These are phyloP conservation scores for Dentipellis sp. DNA, from an alignment of 768 basidiomycete species.

Conservation along the genomic window DNA sequence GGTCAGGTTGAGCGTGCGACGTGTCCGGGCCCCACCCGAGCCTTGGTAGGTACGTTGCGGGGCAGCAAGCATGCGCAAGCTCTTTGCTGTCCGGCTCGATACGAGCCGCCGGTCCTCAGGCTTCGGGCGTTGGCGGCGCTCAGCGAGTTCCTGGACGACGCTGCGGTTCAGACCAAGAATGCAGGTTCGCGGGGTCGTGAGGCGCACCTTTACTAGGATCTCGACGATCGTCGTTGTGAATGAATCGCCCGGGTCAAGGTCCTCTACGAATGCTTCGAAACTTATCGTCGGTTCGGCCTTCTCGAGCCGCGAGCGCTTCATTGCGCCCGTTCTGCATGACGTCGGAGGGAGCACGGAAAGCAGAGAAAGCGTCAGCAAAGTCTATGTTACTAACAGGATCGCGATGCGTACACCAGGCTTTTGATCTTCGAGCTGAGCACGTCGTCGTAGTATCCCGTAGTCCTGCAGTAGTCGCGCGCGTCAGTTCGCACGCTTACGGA, in stretches of 20 bases:
- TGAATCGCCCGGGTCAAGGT: slow-evolving; percentile 70
- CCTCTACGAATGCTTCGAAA: slow-evolving; percentile 69
- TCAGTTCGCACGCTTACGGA: slow-evolving; percentile 3
- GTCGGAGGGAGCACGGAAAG: not conserved
- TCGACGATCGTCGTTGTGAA: slow-evolving; percentile 73
- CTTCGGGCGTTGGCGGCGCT: slow-evolving; percentile 49
- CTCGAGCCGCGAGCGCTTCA: slow-evolving; percentile 60
- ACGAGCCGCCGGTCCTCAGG: slow-evolving; percentile 50
- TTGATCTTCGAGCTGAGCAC: slow-evolving; percentile 69
- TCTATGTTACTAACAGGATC: slow-evolving; percentile 4
- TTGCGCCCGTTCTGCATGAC: slow-evolving; percentile 52
- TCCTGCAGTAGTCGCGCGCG: slow-evolving; percentile 34
- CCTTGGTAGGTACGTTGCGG: slow-evolving; percentile 43
- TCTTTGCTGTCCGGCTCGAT: slow-evolving; percentile 57
- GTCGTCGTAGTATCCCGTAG: slow-evolving; percentile 61
- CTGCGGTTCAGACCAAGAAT: not conserved
- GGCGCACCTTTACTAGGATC: slow-evolving; percentile 65
- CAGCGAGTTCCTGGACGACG: slow-evolving; percentile 57
- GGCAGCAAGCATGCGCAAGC: slow-evolving; percentile 47
- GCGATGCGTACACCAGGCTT: slow-evolving; percentile 55
- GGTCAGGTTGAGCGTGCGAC: slow-evolving; percentile 27
- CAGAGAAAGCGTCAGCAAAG: slow-evolving; percentile 1
- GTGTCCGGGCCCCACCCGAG: slow-evolving; percentile 11
- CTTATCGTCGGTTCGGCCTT: slow-evolving; percentile 53
- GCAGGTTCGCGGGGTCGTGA: slow-evolving; percentile 5